Base-by-base conservation (phyloP, 2,329 filamentous ascomycete species). In the Diplodia seriata region DNA sequence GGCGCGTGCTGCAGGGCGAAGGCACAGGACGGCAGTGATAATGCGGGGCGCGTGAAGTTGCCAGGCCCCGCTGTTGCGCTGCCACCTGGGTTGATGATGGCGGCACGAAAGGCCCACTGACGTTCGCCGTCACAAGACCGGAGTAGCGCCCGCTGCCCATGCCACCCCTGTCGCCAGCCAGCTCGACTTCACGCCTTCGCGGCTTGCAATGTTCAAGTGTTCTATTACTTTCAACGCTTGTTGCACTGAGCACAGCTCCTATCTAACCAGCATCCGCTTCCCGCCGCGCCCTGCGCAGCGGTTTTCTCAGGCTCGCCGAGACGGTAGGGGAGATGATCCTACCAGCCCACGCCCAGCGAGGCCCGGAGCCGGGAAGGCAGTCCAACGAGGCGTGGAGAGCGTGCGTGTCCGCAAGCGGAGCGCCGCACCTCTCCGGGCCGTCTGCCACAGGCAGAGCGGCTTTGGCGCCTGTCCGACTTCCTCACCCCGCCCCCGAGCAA, bases 401-500 rank as follows among this genome's bases (percentile, higher is more conserved):
- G 53, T n/a, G 29, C 43, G 47, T 51, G 38, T 68, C 66, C 66
- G 66, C 66, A 68, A 62, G 66, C 66, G 66, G 66, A 61, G 56
- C 47, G 43, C 63, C 43, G 50, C 57, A 54, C 47, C 56, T 43
- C 23, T 50, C 65, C n/a, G 31, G 20, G 54, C 15, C 66, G 66
- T 38, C 47, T 54, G 65, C 65, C 56, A 33, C 66, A 55, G 50
- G 66, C 66, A 68, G 51, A 18, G 8, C 56, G 56, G 36, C 50
- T 9, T 36, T 40, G n/a, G 23, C 50, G 29, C 59, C 63, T 68
- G 49, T 66, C 66, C 55, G 23, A 57, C 69, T 20, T 68, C 66
- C 68, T 62, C 54, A 40, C 53, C 71, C 70, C 69, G 67, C 73
- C 71, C 72, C 40, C 64, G 29, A 29, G 33, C 40, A 14, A 14